Conservation (phyloP, 2,329 filamentous ascomycete species). For the Fusarium phyllophilum region DNA sequence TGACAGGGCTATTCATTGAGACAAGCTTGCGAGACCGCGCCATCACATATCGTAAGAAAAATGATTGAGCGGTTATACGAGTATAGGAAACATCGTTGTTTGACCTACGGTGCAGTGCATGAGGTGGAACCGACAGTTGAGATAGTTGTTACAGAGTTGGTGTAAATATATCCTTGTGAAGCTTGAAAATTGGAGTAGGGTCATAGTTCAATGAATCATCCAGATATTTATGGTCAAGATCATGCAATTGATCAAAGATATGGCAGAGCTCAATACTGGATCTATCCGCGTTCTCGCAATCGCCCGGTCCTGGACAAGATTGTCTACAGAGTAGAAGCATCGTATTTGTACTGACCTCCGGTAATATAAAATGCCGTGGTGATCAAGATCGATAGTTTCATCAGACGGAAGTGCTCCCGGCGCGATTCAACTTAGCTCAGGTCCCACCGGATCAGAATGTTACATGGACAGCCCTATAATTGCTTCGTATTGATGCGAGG, state of each 20-base stretch:
- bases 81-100: not conserved
- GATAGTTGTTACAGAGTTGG: not conserved
- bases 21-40: not conserved
- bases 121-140: not conserved
- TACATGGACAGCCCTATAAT: not conserved
- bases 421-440: not conserved
- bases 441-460: not conserved
- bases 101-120: not conserved
- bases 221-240: not conserved
- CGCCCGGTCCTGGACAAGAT: not conserved
- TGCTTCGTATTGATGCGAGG: not conserved
- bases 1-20: not conserved
- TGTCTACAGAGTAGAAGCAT: not conserved
- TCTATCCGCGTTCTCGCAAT: not conserved
- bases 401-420: not conserved
- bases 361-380: not conserved
- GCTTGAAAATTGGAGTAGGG: not conserved
- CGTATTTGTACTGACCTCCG: not conserved
- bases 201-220: rapidly evolving
- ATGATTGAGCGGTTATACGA: not conserved
- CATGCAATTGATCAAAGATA: too few species aligned
- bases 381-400: not conserved
- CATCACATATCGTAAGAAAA: not conserved
- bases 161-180: not conserved
- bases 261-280: not conserved